phyloP scores from a whole-genome alignment of 768 basidiomycete genomes.

The Boletellus ananas region DNA sequence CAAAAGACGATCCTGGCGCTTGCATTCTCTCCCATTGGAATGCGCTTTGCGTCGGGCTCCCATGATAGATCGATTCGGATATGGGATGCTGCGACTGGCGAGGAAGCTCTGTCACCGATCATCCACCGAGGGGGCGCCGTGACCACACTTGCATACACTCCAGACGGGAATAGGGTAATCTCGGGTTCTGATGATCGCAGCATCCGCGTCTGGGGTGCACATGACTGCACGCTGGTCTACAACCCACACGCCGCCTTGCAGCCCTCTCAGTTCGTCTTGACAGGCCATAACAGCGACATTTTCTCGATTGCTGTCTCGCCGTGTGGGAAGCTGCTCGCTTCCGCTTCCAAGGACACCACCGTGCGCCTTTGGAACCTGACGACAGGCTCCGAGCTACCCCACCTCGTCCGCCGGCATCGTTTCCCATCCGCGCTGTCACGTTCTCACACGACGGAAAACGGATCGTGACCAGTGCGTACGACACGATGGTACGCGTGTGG shows the following conservation, averaged over 20 bases:
- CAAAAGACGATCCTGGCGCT: constrained; percentile 24
- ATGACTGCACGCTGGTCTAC: constrained; percentile 15
- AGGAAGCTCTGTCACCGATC: constrained; percentile 15
- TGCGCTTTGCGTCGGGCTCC: constrained; percentile 30
- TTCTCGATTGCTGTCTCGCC: constrained; percentile 30
- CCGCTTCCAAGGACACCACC: constrained; percentile 30
- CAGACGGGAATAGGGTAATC: constrained; percentile 27
- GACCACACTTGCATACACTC: constrained; percentile 26
- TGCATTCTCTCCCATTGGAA: constrained; percentile 27
- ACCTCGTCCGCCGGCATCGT: constrained; percentile 29
- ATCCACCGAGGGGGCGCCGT: constrained; percentile 17
- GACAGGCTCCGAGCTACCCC: constrained; percentile 17
- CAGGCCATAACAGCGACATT: constrained; percentile 23
- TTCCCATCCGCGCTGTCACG: constrained; percentile 21
- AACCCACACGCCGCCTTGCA: constrained; percentile 3
- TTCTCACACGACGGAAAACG: constrained; percentile 28
- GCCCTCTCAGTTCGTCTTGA: constrained; percentile 14
- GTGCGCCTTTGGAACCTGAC: constrained; percentile 29
- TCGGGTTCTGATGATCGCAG: constrained; percentile 30
- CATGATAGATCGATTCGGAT: constrained; percentile 26
- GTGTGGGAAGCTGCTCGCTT: constrained; percentile 25
- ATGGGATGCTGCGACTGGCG: constrained; percentile 26
- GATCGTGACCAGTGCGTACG: constrained; percentile 26
- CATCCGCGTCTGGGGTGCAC: constrained; percentile 30
- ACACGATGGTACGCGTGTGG: constrained; percentile 31